Evolutionary conservation across 495 filamentous ascomycete genomes (phyloP), one percentile per base, ranked within the genome.

Genomic region (Tuber aestivum): DNA sequence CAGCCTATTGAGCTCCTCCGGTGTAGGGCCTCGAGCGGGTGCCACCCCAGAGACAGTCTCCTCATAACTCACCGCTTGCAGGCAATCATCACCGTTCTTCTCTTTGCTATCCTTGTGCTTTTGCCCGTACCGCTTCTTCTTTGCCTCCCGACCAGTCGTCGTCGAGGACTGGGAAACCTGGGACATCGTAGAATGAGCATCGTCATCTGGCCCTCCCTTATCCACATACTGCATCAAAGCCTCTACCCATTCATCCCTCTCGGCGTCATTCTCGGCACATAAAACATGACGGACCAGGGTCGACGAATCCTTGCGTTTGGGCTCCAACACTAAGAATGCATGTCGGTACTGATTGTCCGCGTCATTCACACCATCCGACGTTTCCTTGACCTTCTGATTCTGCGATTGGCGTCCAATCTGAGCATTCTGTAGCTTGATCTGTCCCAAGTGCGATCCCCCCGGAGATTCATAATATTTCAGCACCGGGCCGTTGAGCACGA

Each of bases 281-380:
- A 99, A 85, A 14, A 98, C 93, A 84, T 99, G 95, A 69, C 94
- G 92, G n/a, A 97, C 93, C 65, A 94, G 87, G 78, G 91, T 95
- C 27, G 87, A 91, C 8, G 94, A 93, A 84, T 99, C 96, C 83
- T 97, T 99, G 84, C 93, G 93, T 86, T 98, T 99, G 2, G 94
- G 94, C 83, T 99, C 95, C 56, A 97, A 81, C 72, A 99, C 92
- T 70, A 98, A 86, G 84, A 99, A 98, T 8, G 96, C 95, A 85
- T 99, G 95, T 16, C 95, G 91, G 83, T 97, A 98, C 82, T 98
- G 93, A 80, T 95, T 97, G 69, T 99, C 95, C 61, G 92, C 91
- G 35, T 89, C 88, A 35, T 84, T 84, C 41, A 83, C 84, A 35
- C 87, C 87, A 21, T 90, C 87, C 14, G 91, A 88, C 50, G 92